These are phyloP conservation scores for Cajanus cajan DNA, from an alignment of 306 rosid genomes.

Conservation along the genomic window DNA sequence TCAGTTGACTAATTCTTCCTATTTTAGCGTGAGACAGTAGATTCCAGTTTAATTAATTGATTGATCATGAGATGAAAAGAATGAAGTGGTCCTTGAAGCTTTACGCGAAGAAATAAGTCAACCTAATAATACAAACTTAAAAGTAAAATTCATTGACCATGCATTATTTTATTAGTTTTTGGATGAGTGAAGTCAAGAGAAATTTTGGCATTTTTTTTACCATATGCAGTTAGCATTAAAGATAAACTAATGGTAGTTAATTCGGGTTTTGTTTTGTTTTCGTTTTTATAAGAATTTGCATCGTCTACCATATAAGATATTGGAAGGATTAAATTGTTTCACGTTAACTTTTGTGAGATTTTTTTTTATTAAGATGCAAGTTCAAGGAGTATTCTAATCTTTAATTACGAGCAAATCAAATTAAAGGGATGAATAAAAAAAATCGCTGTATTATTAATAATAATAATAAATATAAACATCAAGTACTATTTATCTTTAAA, in stretches of 20 bases:
- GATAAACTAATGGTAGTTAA: neutral
- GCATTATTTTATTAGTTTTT: neutral
- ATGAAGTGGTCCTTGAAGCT: neutral
- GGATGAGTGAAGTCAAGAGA: neutral
- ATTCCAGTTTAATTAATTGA: neutral
- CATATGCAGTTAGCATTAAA: neutral
- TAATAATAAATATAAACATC: too few species aligned
- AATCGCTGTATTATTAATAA: too few species aligned
- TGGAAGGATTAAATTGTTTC: neutral
- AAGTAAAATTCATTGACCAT: neutral
- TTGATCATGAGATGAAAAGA: neutral
- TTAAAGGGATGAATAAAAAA: neutral
- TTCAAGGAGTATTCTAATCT: too few species aligned
- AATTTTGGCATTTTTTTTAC: neutral
- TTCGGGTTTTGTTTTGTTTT: neutral
- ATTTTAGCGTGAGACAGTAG: neutral
- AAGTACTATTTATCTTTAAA: too few species aligned
- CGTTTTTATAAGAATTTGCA: neutral
- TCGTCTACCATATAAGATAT: neutral
- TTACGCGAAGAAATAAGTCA: neutral
- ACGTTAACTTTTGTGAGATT: neutral
- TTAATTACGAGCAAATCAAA: too few species aligned
- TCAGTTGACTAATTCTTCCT: neutral
- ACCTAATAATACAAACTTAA: neutral
- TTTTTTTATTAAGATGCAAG: too few species aligned